Percentiles rank a stretch among this genome's conserved stretches.
These are phyloP conservation scores for Bipolaris bicolor DNA, from an alignment of 2,329 filamentous ascomycete genomes.

Conservation along the genomic window DNA sequence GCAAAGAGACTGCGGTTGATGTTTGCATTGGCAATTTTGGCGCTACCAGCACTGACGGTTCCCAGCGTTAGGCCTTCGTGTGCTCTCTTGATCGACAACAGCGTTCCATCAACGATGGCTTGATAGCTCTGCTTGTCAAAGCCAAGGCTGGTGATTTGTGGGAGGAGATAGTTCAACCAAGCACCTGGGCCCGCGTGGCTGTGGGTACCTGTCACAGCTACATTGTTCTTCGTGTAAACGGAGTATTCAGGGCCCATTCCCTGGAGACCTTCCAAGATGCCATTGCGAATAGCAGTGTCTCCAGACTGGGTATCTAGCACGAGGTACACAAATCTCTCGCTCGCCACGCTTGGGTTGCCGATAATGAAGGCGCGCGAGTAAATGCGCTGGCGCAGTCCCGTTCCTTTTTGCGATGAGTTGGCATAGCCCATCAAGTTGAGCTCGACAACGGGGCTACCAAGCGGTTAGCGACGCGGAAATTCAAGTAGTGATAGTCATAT, in stretches of 20 bases:
- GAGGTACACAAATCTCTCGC: conserved; percentile 82
- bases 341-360: conserved; percentile 67
- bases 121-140: conserved; percentile 87
- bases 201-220: conserved; percentile 91
- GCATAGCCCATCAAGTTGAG: conserved; percentile 93
- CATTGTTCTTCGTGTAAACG: conserved; percentile 77
- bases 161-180: conserved; percentile 93
- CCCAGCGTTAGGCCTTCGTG: conserved; percentile 75
- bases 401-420: conserved; percentile 79
- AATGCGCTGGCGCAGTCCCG: conserved; percentile 83
- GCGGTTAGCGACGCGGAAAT: conserved; percentile 15
- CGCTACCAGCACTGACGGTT: conserved; percentile 71
- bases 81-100: conserved; percentile 81
- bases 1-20: conserved; percentile 89
- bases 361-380: conserved; percentile 91
- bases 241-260: conserved; percentile 73
- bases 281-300: conserved; percentile 85
- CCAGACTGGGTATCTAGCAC: conserved; percentile 87
- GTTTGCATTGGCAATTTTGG: conserved; percentile 75
- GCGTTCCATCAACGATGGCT: conserved; percentile 84
- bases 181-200: conserved; percentile 90
- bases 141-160: conserved; percentile 86
- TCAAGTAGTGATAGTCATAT: background rate
- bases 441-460: conserved; percentile 76
- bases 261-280: conserved; percentile 78